These are phyloP conservation scores for Fusarium concolor DNA, from an alignment of 2,329 filamentous ascomycete genomes.

Conservation along the genomic window DNA sequence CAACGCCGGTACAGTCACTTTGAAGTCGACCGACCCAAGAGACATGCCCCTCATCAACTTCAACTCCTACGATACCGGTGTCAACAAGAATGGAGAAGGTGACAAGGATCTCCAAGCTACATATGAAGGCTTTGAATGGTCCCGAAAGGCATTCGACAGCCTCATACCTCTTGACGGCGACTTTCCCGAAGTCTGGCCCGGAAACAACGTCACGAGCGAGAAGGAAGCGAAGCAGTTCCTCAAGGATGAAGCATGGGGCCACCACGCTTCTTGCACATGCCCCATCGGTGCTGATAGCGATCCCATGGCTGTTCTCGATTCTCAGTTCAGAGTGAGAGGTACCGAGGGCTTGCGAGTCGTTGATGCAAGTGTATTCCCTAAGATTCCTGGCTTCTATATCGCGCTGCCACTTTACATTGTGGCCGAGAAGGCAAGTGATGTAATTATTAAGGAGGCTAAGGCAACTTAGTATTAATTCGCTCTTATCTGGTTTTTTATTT, in stretches of 20 bases:
- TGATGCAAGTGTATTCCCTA: conserved; percentile 66
- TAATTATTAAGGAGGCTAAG: conserved; percentile 46
- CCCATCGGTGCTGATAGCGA: conserved; percentile 49
- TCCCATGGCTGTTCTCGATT: conserved; percentile 58
- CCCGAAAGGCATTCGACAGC: conserved; percentile 55
- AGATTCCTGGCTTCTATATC: conserved; percentile 42
- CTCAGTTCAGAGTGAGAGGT: conserved; percentile 67
- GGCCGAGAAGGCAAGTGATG: conserved; percentile 66
- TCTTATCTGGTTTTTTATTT: too few species aligned
- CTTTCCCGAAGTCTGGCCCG: conserved; percentile 44
- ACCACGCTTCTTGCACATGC: conserved; percentile 51
- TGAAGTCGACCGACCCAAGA: conserved; percentile 69
- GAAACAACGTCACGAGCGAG: conserved; percentile 56
- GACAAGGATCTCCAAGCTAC: conserved; percentile 66
- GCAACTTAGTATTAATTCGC: background rate
- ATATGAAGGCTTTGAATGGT: conserved; percentile 63
- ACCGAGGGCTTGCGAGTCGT: conserved; percentile 69
- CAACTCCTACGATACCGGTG: conserved; percentile 67
- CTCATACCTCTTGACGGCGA: conserved; percentile 31
- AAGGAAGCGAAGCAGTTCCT: conserved; percentile 41
- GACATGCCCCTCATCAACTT: conserved; percentile 74
- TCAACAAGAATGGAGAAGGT: conserved; percentile 57
- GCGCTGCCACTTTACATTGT: conserved; percentile 52
- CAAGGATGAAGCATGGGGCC: conserved; percentile 50
- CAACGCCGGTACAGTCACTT: conserved; percentile 69